Evolutionary conservation across 768 basidiomycete genomes (phyloP).

Genomic region (Tylopilus balloui): DNA sequence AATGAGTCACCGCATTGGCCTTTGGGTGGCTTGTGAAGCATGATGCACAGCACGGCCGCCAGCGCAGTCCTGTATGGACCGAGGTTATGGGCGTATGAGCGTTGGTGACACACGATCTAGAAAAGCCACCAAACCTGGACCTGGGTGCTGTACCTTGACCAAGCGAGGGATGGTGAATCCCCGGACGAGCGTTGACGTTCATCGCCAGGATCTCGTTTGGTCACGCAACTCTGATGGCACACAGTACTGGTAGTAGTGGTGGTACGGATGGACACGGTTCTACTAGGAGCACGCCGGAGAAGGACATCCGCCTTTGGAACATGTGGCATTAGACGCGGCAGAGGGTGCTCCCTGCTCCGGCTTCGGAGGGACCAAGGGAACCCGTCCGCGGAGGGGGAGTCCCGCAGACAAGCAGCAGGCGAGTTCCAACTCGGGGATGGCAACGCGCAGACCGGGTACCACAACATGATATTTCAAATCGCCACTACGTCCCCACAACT

Average conservation of each 20-base stretch:
- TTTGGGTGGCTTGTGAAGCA: not conserved
- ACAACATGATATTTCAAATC: slow-evolving; percentile 24
- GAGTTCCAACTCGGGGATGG: slow-evolving; percentile 18
- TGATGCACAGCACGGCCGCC: not conserved
- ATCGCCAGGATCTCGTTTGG: too few species aligned
- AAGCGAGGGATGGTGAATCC: too few species aligned
- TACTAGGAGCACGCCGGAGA: too few species aligned
- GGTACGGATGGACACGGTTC: slow-evolving; percentile 1
- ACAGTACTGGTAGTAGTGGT: too few species aligned
- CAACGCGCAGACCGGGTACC: slow-evolving; percentile 21
- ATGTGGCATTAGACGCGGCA: too few species aligned
- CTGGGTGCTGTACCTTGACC: not conserved
- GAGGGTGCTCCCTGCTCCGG: slow-evolving; percentile 7
- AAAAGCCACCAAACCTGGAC: not conserved
- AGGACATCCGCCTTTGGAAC: not conserved
- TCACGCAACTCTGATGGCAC: too few species aligned
- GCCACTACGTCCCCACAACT: slow-evolving; percentile 15
- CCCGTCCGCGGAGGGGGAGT: slow-evolving; percentile 25
- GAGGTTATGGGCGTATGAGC: not conserved
- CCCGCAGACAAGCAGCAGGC: slow-evolving; percentile 2
- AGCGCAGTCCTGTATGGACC: not conserved
- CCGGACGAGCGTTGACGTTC: too few species aligned
- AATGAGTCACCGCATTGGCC: not conserved
- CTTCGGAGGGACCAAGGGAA: slow-evolving; percentile 15
- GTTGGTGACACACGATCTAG: not conserved